Evolutionary conservation across 164 flowering plant genomes (phyloP).

Genomic region (Tinospora cordifolia): DNA sequence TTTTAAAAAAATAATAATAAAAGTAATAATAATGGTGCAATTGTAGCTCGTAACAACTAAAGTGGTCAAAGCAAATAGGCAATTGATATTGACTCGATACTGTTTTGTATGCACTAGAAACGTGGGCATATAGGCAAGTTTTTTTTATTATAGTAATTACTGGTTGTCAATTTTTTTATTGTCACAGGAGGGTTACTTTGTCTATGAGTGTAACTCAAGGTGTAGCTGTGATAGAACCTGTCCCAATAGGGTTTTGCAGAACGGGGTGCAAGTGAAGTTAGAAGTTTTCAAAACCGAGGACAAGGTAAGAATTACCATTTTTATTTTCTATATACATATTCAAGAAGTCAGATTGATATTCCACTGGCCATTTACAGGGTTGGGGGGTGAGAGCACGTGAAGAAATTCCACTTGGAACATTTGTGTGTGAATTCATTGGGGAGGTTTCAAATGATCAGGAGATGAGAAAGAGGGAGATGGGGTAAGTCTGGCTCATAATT

Average conservation of each 20-base stretch:
- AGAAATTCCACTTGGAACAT: constrained; percentile 66
- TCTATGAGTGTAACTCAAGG: constrained; percentile 80
- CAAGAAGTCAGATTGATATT: not conserved
- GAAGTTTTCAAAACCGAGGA: constrained; percentile 79
- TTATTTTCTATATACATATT: not conserved
- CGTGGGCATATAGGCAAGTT: not conserved
- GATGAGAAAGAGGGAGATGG: constrained; percentile 48
- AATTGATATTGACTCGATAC: too few species aligned
- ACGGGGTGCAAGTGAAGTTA: constrained; percentile 67
- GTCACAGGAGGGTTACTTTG: constrained; percentile 79
- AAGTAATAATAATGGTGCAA: too few species aligned
- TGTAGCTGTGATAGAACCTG: constrained; percentile 72
- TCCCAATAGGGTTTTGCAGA: constrained; percentile 87
- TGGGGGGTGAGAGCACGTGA: constrained; percentile 94
- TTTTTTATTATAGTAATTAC: not conserved
- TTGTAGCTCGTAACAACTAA: not conserved
- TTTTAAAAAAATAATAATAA: too few species aligned
- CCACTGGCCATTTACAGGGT: constrained; percentile 57
- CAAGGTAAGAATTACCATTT: constrained; percentile 42
- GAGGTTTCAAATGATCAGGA: constrained; percentile 61
- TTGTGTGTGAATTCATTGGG: constrained; percentile 83
- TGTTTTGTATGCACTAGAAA: not conserved
- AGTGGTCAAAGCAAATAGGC: too few species aligned
- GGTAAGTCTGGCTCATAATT: constrained; percentile 28
- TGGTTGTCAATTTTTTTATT: not conserved